Conservation (phyloP, 768 basidiomycete genomes). For the Hypholoma sublateritium region DNA sequence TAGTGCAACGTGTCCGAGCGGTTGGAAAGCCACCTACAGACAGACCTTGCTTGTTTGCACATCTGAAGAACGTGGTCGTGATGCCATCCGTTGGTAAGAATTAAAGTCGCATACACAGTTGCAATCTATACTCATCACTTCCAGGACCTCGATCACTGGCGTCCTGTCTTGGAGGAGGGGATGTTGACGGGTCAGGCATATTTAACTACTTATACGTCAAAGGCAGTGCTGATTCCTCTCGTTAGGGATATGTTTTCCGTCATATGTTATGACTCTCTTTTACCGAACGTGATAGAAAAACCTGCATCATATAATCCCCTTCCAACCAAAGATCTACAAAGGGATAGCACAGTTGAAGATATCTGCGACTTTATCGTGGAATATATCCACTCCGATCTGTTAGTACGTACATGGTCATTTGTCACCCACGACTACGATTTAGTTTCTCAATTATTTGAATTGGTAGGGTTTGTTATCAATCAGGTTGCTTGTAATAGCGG, state of each 20-base stretch:
- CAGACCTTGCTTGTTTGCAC: conserved; percentile 53
- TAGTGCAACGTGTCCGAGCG: conserved; percentile 70
- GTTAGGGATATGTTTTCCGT: conserved; percentile 64
- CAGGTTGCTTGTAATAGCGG: conserved; percentile 69
- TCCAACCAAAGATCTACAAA: conserved; percentile 36
- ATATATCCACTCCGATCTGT: conserved; percentile 80
- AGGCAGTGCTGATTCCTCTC: neutral
- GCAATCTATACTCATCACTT: neutral
- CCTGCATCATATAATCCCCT: conserved; percentile 54
- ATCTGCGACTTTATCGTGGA: conserved; percentile 81
- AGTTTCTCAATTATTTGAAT: neutral
- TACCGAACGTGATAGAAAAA: conserved; percentile 49
- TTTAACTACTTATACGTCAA: neutral
- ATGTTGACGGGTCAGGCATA: conserved; percentile 68
- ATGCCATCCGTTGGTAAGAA: conserved; percentile 57
- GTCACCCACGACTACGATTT: neutral
- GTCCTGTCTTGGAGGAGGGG: conserved; percentile 72
- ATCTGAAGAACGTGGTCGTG: conserved; percentile 71
- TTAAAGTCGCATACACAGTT: neutral
- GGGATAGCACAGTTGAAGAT: conserved; percentile 61
- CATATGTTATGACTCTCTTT: conserved; percentile 52
- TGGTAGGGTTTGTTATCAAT: conserved; percentile 69
- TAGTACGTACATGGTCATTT: conserved; percentile 44
- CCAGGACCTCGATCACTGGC: conserved; percentile 63
- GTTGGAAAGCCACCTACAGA: conserved; percentile 67